These are phyloP conservation scores for Leishmania turanica DNA, from an alignment of 208 protist species.

Conservation along the genomic window DNA sequence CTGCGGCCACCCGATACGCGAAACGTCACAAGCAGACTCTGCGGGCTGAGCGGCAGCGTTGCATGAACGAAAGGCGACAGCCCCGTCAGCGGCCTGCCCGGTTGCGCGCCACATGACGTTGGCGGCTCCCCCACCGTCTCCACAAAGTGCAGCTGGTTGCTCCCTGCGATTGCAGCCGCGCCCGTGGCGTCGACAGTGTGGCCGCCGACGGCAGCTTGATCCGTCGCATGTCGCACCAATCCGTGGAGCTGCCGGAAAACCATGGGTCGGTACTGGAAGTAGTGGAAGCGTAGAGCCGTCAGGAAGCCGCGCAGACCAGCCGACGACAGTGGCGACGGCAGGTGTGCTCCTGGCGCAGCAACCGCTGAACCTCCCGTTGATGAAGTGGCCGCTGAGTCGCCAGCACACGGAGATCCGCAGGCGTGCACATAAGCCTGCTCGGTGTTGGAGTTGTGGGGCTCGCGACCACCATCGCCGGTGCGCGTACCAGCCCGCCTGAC, in stretches of 20 bases:
- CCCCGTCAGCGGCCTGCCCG: background rate
- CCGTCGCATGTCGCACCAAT: background rate
- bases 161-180: background rate
- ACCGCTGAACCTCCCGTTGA: background rate
- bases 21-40: conserved; percentile 45
- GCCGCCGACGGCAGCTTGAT: background rate
- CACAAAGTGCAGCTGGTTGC: conserved; percentile 21
- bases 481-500: background rate
- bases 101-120: no score
- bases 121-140: conserved; percentile 3
- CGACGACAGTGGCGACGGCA: background rate
- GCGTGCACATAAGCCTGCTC: background rate
- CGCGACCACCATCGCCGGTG: background rate
- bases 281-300: conserved; percentile 53
- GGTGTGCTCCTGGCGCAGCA: background rate
- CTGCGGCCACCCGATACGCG: conserved; percentile 29
- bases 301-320: conserved; percentile 55
- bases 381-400: background rate
- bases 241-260: conserved; percentile 49
- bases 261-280: conserved; percentile 77
- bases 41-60: conserved; percentile 34
- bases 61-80: conserved; percentile 27
- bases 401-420: background rate
- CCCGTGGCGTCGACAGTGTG: background rate
- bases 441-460: background rate